Conservation (phyloP, 352 stramenopile species). For the Phytophthora constricta region DNA sequence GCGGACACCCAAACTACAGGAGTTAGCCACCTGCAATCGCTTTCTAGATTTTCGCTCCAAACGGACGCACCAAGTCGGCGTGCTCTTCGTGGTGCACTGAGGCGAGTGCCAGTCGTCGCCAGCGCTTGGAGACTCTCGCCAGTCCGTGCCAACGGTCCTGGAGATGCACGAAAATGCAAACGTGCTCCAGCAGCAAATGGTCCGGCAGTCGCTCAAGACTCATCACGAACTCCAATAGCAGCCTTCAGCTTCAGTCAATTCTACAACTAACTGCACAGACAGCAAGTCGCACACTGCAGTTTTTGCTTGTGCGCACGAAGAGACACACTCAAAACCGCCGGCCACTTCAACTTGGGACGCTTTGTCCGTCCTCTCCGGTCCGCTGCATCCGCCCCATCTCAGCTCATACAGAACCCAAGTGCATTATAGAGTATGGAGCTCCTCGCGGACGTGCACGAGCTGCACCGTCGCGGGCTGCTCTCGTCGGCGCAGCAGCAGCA, state of each 20-base stretch:
- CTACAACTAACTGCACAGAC: too few species aligned
- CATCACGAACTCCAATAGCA: too few species aligned
- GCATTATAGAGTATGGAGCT: too few species aligned
- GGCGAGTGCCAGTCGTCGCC: constrained; percentile 57
- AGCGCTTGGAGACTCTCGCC: constrained; percentile 59
- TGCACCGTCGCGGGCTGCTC: constrained; percentile 45
- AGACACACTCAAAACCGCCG: neutral
- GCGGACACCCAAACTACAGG: neutral
- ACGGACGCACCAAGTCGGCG: constrained; percentile 60
- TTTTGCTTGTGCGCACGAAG: constrained; percentile 4
- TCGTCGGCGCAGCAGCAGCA: constrained; percentile 38
- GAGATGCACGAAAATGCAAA: constrained; percentile 66
- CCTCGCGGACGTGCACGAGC: constrained; percentile 43
- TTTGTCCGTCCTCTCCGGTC: neutral
- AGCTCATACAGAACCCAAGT: constrained; percentile 3
- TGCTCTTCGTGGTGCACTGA: constrained; percentile 58
- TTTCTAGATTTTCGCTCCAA: neutral
- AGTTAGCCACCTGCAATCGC: neutral
- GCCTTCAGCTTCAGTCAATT: too few species aligned
- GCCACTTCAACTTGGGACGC: constrained; percentile 3
- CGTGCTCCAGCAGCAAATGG: constrained; percentile 46
- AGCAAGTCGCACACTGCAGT: too few species aligned
- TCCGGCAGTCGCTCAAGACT: constrained; percentile 49
- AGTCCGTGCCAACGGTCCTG: constrained; percentile 65
- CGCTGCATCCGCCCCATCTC: neutral